Evolutionary conservation across 23 red algal species (phyloP).

Genomic region (Gracilaria gracilis): DNA sequence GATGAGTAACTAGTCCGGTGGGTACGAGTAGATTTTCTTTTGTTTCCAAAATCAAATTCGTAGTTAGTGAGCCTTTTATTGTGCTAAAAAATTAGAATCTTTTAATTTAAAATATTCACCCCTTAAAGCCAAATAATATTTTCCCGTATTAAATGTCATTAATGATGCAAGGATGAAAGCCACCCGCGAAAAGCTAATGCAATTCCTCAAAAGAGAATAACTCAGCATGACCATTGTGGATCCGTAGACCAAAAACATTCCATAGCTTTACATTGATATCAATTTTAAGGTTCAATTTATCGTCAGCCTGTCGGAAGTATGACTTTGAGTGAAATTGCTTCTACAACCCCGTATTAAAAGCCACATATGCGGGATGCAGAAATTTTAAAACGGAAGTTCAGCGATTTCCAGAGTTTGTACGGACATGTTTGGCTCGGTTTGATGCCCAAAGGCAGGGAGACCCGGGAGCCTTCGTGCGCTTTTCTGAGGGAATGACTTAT

Average conservation of each 20-base stretch:
- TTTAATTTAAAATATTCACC: not conserved
- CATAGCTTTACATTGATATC: not conserved
- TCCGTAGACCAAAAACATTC: not conserved
- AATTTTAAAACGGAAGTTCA: not conserved
- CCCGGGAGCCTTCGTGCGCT: no score
- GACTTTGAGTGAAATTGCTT: no score
- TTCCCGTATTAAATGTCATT: not conserved
- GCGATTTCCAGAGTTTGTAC: constrained; percentile 5
- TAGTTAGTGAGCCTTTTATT: not conserved
- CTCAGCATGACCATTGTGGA: not conserved
- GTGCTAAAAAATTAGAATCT: no score
- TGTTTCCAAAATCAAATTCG: not conserved
- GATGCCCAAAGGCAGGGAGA: no score
- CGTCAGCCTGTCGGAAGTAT: not conserved
- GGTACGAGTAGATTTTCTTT: not conserved
- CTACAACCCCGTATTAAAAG: not conserved
- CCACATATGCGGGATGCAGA: constrained; percentile 9
- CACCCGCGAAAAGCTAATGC: not conserved
- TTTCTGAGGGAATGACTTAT: no score
- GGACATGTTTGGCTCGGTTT: no score
- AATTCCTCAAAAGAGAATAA: not conserved
- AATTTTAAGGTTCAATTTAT: not conserved
- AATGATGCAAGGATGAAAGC: not conserved
- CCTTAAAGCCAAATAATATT: not conserved
- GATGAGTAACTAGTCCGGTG: not conserved